Evolutionary conservation across 257 asterid species (phyloP).

Genomic region (Primulina huaijiensis): DNA sequence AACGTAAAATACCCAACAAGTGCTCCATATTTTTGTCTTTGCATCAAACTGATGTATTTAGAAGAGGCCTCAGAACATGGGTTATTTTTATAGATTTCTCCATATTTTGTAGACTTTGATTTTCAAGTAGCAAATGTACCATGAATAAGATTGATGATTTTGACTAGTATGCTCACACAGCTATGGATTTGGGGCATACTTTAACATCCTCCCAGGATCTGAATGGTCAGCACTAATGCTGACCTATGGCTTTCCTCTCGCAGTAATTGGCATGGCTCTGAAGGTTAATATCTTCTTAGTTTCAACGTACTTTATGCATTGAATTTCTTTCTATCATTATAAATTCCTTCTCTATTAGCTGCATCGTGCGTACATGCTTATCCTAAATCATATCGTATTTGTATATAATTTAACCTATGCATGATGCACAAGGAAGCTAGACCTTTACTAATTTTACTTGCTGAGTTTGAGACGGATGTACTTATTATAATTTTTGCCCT

Average conservation of each 20-base stretch:
- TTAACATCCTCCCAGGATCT: slow-evolving; percentile 93
- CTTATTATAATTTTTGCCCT: neutral
- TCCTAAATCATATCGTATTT: too few species aligned
- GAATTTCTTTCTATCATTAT: neutral
- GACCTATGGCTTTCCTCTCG: slow-evolving; percentile 96
- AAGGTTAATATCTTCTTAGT: slow-evolving; percentile 50
- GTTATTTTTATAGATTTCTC: neutral
- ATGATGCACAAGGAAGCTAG: slow-evolving; percentile 4
- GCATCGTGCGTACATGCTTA: neutral
- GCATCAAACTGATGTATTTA: neutral
- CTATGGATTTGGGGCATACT: slow-evolving; percentile 97
- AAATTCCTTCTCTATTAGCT: neutral
- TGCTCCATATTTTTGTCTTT: neutral
- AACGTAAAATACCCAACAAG: neutral
- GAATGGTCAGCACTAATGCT: slow-evolving; percentile 99
- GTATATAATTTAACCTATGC: neutral
- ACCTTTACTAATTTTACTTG: slow-evolving; percentile 12
- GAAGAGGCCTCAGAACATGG: neutral
- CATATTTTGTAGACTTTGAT: neutral
- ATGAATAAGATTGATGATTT: slow-evolving; percentile 1
- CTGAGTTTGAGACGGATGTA: neutral
- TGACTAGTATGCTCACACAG: slow-evolving; percentile 37
- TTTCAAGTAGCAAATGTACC: slow-evolving; percentile 7
- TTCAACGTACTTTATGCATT: neutral
- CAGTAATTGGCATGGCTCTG: slow-evolving; percentile 98